Evolutionary conservation across 768 basidiomycete genomes (phyloP).

Genomic region (Strobilomyces echinocephalus): DNA sequence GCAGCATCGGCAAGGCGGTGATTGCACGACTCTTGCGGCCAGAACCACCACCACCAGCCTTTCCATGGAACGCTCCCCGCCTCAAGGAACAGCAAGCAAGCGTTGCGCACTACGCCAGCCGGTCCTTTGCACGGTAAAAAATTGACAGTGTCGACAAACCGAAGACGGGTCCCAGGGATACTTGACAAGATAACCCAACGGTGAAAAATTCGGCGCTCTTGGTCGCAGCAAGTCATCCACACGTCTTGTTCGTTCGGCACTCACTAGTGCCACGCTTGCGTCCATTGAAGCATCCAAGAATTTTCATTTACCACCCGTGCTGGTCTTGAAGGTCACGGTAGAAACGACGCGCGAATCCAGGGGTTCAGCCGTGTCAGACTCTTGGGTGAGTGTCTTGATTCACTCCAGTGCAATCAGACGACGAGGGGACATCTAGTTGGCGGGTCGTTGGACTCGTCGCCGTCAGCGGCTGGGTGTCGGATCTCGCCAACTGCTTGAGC

Average conservation of each 20-base stretch:
- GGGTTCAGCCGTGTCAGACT: conserved; percentile 11
- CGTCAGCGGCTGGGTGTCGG: neutral
- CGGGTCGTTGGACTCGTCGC: neutral
- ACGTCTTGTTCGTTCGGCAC: conserved; percentile 10
- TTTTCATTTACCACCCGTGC: conserved; percentile 9
- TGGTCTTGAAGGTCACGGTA: neutral
- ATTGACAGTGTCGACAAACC: conserved; percentile 2
- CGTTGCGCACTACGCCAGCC: neutral
- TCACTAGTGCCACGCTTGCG: conserved; percentile 18
- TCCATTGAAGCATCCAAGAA: conserved; percentile 13
- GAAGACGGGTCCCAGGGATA: conserved; percentile 3
- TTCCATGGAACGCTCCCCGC: conserved; percentile 4
- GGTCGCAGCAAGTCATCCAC: conserved; percentile 20
- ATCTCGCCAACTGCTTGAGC: conserved; percentile 8
- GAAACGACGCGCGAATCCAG: neutral
- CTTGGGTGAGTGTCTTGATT: conserved; percentile 29
- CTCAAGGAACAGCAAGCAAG: conserved; percentile 8
- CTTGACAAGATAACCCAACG: conserved; percentile 17
- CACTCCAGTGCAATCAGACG: conserved; percentile 15
- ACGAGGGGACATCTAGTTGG: conserved; percentile 18
- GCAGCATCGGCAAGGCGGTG: neutral
- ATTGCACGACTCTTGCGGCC: conserved; percentile 11
- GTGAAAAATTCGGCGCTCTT: conserved; percentile 26
- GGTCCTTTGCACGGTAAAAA: neutral
- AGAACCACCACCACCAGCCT: neutral